phyloP scores from a whole-genome alignment of 306 rosid genomes.

The Spatholobus suberectus region DNA sequence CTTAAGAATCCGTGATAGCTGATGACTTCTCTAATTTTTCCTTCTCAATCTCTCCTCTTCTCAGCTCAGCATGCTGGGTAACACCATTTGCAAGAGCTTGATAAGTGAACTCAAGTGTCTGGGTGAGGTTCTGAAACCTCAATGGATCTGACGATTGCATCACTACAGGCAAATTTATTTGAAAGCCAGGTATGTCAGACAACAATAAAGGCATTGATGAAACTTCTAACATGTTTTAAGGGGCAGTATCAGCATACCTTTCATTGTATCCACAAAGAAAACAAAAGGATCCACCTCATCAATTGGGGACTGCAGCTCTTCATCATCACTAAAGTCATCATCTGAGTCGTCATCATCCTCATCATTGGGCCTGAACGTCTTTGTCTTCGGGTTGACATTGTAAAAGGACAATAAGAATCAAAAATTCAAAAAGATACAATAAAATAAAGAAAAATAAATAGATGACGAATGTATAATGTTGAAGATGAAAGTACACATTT shows the following conservation, averaged over 20 bases:
- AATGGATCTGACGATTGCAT: conserved; percentile 71
- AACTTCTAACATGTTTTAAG: neutral
- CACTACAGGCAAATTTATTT: conserved; percentile 45
- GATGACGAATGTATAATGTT: neutral
- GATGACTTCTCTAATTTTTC: conserved; percentile 78
- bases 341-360: conserved; percentile 70
- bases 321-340: conserved; percentile 85
- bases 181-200: conserved; percentile 26
- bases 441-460: neutral
- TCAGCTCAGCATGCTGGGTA: conserved; percentile 87
- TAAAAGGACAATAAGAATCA: conserved; percentile 18
- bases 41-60: conserved; percentile 83
- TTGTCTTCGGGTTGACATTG: conserved; percentile 55
- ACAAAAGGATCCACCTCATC: conserved; percentile 97
- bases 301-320: conserved; percentile 90
- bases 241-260: conserved; percentile 57
- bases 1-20: conserved; percentile 58
- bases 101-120: conserved; percentile 82
- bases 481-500: neutral
- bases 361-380: conserved; percentile 64
- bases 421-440: conserved; percentile 22
- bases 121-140: conserved; percentile 84
- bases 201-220: neutral
- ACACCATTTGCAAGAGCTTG: conserved; percentile 91
- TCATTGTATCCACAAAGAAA: conserved; percentile 81